Evolutionary conservation across 2,329 filamentous ascomycete species (phyloP).

Genomic region (Acephala macrosclerotiorum): DNA sequence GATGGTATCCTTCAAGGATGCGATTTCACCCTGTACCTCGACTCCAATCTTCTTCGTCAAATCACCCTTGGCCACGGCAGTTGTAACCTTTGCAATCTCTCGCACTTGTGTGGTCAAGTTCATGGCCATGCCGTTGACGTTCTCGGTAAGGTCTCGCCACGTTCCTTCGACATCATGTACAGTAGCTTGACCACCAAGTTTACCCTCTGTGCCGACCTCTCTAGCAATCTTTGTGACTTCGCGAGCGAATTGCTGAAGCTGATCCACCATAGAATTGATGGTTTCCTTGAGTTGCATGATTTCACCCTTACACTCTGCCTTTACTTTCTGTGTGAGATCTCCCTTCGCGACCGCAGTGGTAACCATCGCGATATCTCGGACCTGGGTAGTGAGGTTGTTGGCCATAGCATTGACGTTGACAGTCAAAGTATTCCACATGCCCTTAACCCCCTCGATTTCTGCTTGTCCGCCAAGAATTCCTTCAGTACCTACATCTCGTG

Average conservation of each 20-base stretch:
- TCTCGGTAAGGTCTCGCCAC: constrained; percentile 94
- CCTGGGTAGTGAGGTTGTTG: constrained; percentile 85
- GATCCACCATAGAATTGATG: constrained; percentile 99
- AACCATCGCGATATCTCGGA: constrained; percentile 91
- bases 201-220: constrained; percentile 95
- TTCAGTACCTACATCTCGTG: constrained; percentile 84
- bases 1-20: constrained; percentile 95
- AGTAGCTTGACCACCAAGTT: constrained; percentile 91
- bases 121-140: constrained; percentile 98
- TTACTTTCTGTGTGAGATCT: constrained; percentile 95
- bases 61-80: constrained; percentile 92
- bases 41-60: constrained; percentile 96
- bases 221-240: constrained; percentile 96
- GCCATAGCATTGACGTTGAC: constrained; percentile 91
- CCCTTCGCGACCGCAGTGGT: constrained; percentile 78
- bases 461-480: constrained; percentile 84
- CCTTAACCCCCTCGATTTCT: constrained; percentile 83
- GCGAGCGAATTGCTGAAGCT: constrained; percentile 93
- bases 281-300: constrained; percentile 96
- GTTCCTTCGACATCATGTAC: constrained; percentile 97
- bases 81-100: constrained; percentile 96
- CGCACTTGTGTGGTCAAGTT: constrained; percentile 97
- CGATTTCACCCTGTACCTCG: constrained; percentile 91
- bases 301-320: constrained; percentile 90
- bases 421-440: constrained; percentile 88